phyloP scores from a whole-genome alignment of 768 basidiomycete species.

The Lentinula guzmanii region DNA sequence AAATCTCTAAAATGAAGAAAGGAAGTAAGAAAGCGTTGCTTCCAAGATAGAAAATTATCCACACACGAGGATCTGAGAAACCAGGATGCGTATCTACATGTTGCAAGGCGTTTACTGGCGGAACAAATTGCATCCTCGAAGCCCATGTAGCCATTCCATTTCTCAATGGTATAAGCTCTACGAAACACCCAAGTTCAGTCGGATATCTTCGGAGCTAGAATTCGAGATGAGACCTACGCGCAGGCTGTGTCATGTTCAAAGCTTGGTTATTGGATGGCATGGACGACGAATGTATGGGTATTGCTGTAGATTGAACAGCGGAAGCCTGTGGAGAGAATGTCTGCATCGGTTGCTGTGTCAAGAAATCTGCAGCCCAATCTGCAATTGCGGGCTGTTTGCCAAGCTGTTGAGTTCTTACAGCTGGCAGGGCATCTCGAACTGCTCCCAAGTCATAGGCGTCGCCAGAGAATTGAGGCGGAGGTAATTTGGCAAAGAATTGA shows the following conservation, averaged over 20 bases:
- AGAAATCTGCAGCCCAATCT: slow-evolving; percentile 10
- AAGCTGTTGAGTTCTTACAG: slow-evolving; percentile 8
- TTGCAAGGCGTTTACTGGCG: background rate
- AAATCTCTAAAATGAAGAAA: slow-evolving; percentile 11
- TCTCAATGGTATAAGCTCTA: background rate
- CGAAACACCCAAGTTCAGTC: background rate
- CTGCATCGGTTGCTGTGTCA: slow-evolving; percentile 8
- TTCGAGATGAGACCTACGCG: background rate
- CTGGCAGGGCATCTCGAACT: slow-evolving; percentile 44
- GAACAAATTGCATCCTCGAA: background rate
- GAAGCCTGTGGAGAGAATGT: background rate
- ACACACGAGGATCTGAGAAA: slow-evolving; percentile 38
- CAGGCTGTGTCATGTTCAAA: background rate
- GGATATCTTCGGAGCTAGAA: background rate
- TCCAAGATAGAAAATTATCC: background rate
- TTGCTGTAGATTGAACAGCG: background rate
- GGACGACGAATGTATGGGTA: background rate
- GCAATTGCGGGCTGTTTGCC: background rate
- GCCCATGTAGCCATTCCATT: background rate
- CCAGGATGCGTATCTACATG: background rate
- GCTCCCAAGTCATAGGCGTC: slow-evolving; percentile 54
- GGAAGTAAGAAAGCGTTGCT: no score
- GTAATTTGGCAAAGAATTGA: slow-evolving; percentile 51
- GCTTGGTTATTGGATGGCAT: background rate
- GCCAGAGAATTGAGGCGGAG: slow-evolving; percentile 26